A percentile compares a stretch with the other conserved stretches of the same genome.
phyloP scores from a whole-genome alignment of 768 basidiomycete genomes.

The Floccularia luteovirens region DNA sequence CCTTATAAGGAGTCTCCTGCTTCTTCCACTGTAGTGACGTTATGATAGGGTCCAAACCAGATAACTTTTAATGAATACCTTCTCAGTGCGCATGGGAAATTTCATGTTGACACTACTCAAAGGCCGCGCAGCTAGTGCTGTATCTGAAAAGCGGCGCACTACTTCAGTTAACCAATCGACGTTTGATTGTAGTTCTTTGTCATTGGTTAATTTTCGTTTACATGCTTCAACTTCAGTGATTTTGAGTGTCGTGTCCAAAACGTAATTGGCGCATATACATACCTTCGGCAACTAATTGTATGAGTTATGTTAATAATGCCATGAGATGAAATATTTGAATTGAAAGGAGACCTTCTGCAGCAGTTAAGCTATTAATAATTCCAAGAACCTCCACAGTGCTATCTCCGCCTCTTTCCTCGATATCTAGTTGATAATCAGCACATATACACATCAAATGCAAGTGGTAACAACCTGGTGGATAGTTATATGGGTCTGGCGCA shows the following conservation, averaged over 20 bases:
- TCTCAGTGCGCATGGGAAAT: slow-evolving; percentile 46
- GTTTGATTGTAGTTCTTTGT: slow-evolving; percentile 40
- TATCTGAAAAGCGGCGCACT: slow-evolving; percentile 63
- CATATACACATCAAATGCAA: not conserved
- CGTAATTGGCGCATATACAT: slow-evolving; percentile 12
- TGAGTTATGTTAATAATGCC: slow-evolving; percentile 12
- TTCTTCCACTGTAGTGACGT: slow-evolving; percentile 60
- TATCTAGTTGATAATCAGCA: slow-evolving; percentile 23
- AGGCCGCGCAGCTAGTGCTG: slow-evolving; percentile 47
- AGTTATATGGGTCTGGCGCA: slow-evolving; percentile 30
- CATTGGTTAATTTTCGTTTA: slow-evolving; percentile 48
- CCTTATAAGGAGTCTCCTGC: slow-evolving; percentile 52
- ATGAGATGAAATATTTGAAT: slow-evolving; percentile 11
- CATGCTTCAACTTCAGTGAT: slow-evolving; percentile 54
- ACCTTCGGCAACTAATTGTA: slow-evolving; percentile 49
- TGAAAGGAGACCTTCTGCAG: slow-evolving; percentile 54
- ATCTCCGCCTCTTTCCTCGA: slow-evolving; percentile 63
- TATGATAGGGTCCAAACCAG: slow-evolving; percentile 1
- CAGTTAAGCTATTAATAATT: slow-evolving; percentile 53
- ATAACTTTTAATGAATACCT: slow-evolving; percentile 32
- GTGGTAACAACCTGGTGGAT: slow-evolving; percentile 26
- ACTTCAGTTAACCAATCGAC: slow-evolving; percentile 85
- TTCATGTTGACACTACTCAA: slow-evolving; percentile 61
- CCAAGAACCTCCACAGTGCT: slow-evolving; percentile 69
- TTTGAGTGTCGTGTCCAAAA: slow-evolving; percentile 1